Evolutionary conservation across 2,329 filamentous ascomycete genomes (phyloP).

Genomic region (Hypoxylon rubiginosum): DNA sequence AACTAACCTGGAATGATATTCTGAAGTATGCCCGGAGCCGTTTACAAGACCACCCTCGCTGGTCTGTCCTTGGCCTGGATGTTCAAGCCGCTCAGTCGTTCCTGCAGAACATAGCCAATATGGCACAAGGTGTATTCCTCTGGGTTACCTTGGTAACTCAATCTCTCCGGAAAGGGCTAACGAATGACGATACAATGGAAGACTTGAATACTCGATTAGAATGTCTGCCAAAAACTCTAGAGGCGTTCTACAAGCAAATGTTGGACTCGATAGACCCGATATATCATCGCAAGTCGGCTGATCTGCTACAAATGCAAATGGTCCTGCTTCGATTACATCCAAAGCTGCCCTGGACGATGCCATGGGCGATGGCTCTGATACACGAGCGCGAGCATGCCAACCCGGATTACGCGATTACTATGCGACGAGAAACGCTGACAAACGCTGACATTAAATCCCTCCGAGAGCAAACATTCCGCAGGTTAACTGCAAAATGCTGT

Average conservation of each 20-base stretch:
- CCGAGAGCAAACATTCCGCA: constrained; percentile 11
- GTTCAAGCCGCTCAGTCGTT: constrained; percentile 20
- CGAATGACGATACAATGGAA: constrained; percentile 34
- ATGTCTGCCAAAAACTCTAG: constrained; percentile 35
- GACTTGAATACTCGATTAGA: constrained; percentile 34
- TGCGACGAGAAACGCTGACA: neutral
- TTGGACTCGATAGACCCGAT: constrained; percentile 32
- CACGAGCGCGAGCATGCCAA: constrained; percentile 18
- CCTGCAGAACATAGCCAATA: constrained; percentile 38
- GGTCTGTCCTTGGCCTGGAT: constrained; percentile 18
- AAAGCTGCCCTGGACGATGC: neutral
- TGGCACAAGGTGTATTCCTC: constrained; percentile 50
- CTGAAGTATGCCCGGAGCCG: constrained; percentile 35
- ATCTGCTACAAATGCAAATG: constrained; percentile 17
- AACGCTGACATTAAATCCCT: constrained; percentile 1
- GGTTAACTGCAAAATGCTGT: constrained; percentile 17
- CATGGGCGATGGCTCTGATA: constrained; percentile 10
- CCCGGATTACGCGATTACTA: constrained; percentile 21
- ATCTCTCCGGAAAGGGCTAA: constrained; percentile 43
- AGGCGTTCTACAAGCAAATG: constrained; percentile 42
- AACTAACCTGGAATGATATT: constrained; percentile 47
- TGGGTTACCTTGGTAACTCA: constrained; percentile 50
- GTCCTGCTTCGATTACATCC: neutral
- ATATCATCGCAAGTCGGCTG: constrained; percentile 23
- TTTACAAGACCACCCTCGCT: constrained; percentile 37